Conservation (phyloP, 2,329 filamentous ascomycete genomes). For the Alternaria angustiovoidea region DNA sequence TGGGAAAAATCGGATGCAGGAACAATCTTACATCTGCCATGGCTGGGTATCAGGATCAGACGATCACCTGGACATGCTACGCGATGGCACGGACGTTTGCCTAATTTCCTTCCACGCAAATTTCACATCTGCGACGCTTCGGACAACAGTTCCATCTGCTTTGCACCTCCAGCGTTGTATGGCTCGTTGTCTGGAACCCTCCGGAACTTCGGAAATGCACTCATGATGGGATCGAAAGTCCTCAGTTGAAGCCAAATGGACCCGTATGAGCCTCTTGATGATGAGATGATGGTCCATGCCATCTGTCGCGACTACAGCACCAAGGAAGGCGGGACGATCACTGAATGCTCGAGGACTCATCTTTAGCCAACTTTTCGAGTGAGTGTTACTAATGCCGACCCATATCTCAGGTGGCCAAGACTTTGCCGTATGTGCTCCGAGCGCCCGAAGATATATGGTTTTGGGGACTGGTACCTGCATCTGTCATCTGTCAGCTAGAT, state of each 20-base stretch:
- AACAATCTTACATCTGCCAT: neutral
- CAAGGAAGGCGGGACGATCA: neutral
- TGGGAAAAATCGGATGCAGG: neutral
- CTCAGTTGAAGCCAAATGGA: neutral
- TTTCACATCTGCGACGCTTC: neutral
- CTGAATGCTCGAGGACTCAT: neutral
- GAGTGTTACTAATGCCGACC: neutral
- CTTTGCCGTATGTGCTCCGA: neutral
- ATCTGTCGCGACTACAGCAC: neutral
- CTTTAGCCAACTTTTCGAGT: neutral
- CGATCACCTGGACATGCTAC: neutral
- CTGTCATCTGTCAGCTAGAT: neutral
- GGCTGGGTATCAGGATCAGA: neutral
- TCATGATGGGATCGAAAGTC: neutral
- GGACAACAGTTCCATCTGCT: neutral
- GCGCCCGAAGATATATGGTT: neutral
- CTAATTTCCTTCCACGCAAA: neutral
- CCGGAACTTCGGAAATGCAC: neutral
- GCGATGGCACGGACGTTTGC: neutral
- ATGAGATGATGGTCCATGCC: neutral
- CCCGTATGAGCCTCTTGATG: neutral
- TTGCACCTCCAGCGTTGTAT: neutral
- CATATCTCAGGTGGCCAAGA: neutral
- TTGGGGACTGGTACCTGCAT: neutral
- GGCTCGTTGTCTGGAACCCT: neutral